A percentile compares a stretch with the other conserved stretches of the same genome.
These are phyloP conservation scores for Clohesyomyces aquaticus DNA, from an alignment of 495 filamentous ascomycete species.

Conservation along the genomic window DNA sequence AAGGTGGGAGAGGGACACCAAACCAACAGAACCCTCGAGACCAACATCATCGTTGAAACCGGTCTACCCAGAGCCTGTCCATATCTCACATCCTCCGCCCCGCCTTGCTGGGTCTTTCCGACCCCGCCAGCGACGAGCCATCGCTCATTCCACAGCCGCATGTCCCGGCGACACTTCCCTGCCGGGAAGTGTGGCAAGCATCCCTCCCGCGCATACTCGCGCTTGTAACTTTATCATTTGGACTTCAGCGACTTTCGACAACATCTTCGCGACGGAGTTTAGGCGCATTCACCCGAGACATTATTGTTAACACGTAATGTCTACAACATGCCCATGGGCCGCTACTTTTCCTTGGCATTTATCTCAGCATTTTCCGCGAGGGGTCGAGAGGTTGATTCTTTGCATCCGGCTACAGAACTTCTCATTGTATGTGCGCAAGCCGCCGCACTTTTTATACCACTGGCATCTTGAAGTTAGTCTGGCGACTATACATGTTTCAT, in stretches of 20 bases:
- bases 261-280: constrained; percentile 26
- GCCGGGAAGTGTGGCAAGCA: not conserved
- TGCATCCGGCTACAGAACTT: constrained; percentile 16
- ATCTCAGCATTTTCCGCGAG: constrained; percentile 23
- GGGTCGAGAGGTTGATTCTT: constrained; percentile 2
- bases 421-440: constrained; percentile 17
- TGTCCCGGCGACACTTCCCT: not conserved
- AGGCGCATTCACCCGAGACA: constrained; percentile 4
- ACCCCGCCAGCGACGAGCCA: not conserved
- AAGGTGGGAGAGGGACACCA: constrained; percentile 42
- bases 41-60: constrained; percentile 22
- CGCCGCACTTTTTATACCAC: constrained; percentile 32
- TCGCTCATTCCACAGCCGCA: not conserved
- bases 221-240: constrained; percentile 20
- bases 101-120: not conserved
- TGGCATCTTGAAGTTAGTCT: constrained; percentile 27
- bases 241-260: constrained; percentile 15
- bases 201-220: constrained; percentile 11
- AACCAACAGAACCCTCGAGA: constrained; percentile 38
- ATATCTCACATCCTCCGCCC: not conserved
- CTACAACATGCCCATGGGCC: constrained; percentile 8
- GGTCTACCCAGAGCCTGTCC: not conserved
- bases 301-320: constrained; percentile 30
- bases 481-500: constrained; percentile 24
- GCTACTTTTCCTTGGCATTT: constrained; percentile 13